Base-by-base conservation (phyloP, 2,329 filamentous ascomycete genomes). In the Aspergillus cejpii region DNA sequence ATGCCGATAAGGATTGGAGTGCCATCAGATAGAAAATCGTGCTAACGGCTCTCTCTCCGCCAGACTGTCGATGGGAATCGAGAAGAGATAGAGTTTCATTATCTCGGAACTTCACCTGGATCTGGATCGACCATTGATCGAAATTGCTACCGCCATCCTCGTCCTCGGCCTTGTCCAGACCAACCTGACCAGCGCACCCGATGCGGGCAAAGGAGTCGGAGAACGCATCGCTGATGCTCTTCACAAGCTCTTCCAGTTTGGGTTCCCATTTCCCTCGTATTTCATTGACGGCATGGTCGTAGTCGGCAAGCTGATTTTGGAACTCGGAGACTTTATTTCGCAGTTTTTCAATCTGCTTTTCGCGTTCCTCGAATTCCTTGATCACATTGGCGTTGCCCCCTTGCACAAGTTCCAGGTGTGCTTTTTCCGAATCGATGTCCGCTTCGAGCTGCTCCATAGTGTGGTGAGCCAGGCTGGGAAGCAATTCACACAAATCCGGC, bases 11-110 rank as follows among this genome's bases (percentile, higher is more conserved):
- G 39, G 87, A 87, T 66, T 98, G 92, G 20, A 98, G 79, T 4
- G 92, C 88, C 90, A 98, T 97, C 45, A 98, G 87, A 71, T 94
- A 98, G 76, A 97, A 98, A 62, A 97, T 94, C 11, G 92, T 98
- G 17, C 88, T 94, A 17, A 98, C 91, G 19, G 92, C 88, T 48
- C 92, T 85, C 71, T 98, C 92, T 52, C 92, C 92, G 58, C 92
- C 92, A 1, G 91, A 97, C 66, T 98, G 92, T 5, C 92, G 87
- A 64, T 97, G 90, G 36, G 87, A 84, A 58, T 94, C 85, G 19
- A 98, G 82, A 23, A 90, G 74, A 50, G 91, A 87, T 3, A 97
- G 80, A 2, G 78, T 79, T 64, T 97, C 92, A 62, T 83, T 80
- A 61, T 91, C 84, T 43, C 91, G 84, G 72, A 98, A 98, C 62